Base-by-base conservation (phyloP, 2,329 filamentous ascomycete genomes). In the Stromatinia cepivora region DNA sequence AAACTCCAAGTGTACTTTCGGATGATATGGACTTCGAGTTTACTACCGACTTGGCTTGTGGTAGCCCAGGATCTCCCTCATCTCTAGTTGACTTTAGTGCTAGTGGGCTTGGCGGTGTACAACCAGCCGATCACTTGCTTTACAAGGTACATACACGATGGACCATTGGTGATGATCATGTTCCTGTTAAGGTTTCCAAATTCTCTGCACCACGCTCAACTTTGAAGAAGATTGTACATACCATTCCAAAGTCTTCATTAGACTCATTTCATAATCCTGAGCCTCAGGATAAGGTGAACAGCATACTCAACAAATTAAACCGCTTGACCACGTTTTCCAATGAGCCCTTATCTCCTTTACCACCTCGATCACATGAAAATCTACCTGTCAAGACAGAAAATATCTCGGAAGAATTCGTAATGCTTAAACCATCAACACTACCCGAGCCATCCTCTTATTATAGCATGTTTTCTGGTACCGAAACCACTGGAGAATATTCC, bases 71-170 rank as follows among this genome's bases (percentile, higher is more conserved):
- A 71, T 31, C 25, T 25, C 17, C 66, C 9, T 31, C 50, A 2
- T 10, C 52, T 34, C 72, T 73, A 6, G 74, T 74, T 78, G 4
- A 74, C 80, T 77, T 90, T 4, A 85, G 88, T 70, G 84, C 86
- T 0, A 88, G 83, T 58, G 88, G 88, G 0, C 76, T 90, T 0
- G 87, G 85, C 8, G 86, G 86, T 20, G 84, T 88, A 0, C 79
- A 83, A 36, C 87, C 88, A 0, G 87, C 89, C n/a, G 88, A 90
- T 71, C 87, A 90, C 71, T 90, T 90, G 70, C 81, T 84, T 53
- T 79, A 89, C 0, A 80, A 84, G 3, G 86, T 89, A 22, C 70
- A 78, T 70, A 80, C 77, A 22, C 74, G 77, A 34, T 73, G 72
- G 25, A 71, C 66, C n/a, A 20, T 70, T 15, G 57, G 63, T 13